Conservation (phyloP, 1,284 basidiomycete species). For the Microbotryum intermedium region DNA sequence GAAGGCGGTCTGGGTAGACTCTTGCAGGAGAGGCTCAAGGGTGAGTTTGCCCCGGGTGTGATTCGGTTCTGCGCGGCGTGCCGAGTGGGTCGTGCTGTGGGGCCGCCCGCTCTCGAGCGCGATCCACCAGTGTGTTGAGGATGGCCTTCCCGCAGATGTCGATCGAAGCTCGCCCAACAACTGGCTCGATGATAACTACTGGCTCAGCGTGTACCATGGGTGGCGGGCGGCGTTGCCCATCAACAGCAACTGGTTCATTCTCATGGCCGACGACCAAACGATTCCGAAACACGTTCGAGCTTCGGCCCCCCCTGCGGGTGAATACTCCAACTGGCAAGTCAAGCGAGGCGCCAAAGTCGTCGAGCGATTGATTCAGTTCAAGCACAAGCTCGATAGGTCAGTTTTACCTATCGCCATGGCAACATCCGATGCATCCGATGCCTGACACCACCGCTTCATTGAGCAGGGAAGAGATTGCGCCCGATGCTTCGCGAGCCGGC, state of each 20-base stretch:
- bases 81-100: too few relatives aligned
- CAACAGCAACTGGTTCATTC: constrained; percentile 96
- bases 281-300: constrained; percentile 39
- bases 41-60: constrained; percentile 51
- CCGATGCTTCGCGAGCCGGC: constrained; percentile 48
- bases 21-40: constrained; percentile 71
- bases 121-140: background rate
- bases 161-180: constrained; percentile 79
- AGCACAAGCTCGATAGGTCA: constrained; percentile 55
- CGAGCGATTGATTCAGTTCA: constrained; percentile 69
- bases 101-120: background rate
- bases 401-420: too few relatives aligned
- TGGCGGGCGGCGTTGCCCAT: constrained; percentile 78
- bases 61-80: too few relatives aligned
- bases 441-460: background rate
- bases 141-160: constrained; percentile 61
- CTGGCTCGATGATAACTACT: constrained; percentile 93
- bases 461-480: constrained; percentile 46
- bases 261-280: constrained; percentile 53
- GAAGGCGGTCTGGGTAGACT: constrained; percentile 55
- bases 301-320: constrained; percentile 26
- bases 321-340: constrained; percentile 71
- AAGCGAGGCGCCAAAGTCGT: constrained; percentile 76
- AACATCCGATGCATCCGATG: too few relatives aligned
- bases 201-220: constrained; percentile 85